These are phyloP conservation scores for Mycena rebaudengoi DNA, from an alignment of 768 basidiomycete species.

Conservation along the genomic window DNA sequence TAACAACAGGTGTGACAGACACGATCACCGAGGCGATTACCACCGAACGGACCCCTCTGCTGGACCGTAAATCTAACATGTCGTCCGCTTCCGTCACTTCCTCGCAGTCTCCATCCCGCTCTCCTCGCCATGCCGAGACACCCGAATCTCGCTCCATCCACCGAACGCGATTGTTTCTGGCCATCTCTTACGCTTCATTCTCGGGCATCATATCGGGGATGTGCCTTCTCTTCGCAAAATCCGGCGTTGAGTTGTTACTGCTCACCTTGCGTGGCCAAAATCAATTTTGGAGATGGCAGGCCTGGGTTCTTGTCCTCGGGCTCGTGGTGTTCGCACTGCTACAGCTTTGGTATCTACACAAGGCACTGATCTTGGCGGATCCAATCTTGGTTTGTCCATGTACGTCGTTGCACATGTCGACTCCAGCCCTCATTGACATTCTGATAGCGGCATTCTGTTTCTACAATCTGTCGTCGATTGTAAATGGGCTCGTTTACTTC, in stretches of 20 bases:
- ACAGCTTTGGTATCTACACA: slow-evolving; percentile 88
- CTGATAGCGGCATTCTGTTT: slow-evolving; percentile 87
- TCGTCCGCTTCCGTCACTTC: slow-evolving; percentile 39
- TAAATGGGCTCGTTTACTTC: slow-evolving; percentile 91
- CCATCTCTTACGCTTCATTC: slow-evolving; percentile 86
- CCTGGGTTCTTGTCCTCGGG: slow-evolving; percentile 82
- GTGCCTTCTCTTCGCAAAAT: slow-evolving; percentile 94
- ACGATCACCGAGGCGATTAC: slow-evolving; percentile 41
- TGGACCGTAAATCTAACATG: slow-evolving; percentile 50
- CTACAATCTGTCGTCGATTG: slow-evolving; percentile 92
- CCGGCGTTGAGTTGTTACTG: slow-evolving; percentile 88
- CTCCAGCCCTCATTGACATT: no score
- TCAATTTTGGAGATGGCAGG: slow-evolving; percentile 86
- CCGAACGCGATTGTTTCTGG: slow-evolving; percentile 69
- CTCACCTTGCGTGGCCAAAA: slow-evolving; percentile 79
- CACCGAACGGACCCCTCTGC: slow-evolving; percentile 68
- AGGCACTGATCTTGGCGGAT: slow-evolving; percentile 79
- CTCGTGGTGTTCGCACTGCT: slow-evolving; percentile 78
- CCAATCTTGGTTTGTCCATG: slow-evolving; percentile 89
- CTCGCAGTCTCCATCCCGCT: slow-evolving; percentile 25
- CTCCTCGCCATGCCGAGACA: slow-evolving; percentile 17
- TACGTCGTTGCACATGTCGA: slow-evolving; percentile 47
- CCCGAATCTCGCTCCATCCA: slow-evolving; percentile 38
- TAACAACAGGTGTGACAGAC: slow-evolving; percentile 46
- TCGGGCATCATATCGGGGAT: slow-evolving; percentile 92